phyloP scores from a whole-genome alignment of 768 basidiomycete genomes.

The Lactarius quietus region DNA sequence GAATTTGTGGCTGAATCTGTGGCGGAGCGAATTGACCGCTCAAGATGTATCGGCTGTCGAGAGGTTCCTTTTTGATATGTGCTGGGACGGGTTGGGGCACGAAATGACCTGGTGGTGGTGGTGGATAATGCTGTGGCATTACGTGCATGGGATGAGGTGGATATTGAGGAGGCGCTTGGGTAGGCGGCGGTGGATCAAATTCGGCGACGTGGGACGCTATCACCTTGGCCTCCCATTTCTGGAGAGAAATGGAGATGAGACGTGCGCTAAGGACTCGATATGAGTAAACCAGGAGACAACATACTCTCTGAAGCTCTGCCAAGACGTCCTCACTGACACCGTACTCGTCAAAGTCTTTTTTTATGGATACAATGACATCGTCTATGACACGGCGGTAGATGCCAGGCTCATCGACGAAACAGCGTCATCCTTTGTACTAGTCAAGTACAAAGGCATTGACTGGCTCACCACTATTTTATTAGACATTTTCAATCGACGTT shows the following conservation, averaged over 20 bases:
- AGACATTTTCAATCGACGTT: constrained; percentile 58
- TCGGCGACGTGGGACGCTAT: constrained; percentile 94
- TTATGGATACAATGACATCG: constrained; percentile 86
- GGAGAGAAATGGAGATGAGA: constrained; percentile 24
- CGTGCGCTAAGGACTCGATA: constrained; percentile 21
- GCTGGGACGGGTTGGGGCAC: constrained; percentile 33
- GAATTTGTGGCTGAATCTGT: constrained; percentile 62
- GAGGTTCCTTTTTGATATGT: constrained; percentile 69
- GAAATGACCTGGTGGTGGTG: constrained; percentile 34
- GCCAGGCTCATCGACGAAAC: constrained; percentile 63
- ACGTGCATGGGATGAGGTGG: constrained; percentile 58
- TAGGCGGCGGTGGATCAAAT: constrained; percentile 58
- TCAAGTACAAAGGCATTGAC: constrained; percentile 55
- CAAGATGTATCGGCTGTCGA: constrained; percentile 67
- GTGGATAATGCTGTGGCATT: constrained; percentile 34
- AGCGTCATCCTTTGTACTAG: constrained; percentile 54
- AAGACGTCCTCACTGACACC: constrained; percentile 89
- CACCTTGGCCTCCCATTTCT: constrained; percentile 98
- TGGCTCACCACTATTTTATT: constrained; percentile 99
- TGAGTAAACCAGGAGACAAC: constrained; percentile 35
- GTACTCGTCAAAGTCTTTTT: constrained; percentile 94
- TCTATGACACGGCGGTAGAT: constrained; percentile 95
- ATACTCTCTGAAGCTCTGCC: constrained; percentile 82
- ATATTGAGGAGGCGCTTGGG: constrained; percentile 45
- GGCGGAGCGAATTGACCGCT: constrained; percentile 53